Conservation (phyloP, 257 asterid species). For the Agastache rugosa region DNA sequence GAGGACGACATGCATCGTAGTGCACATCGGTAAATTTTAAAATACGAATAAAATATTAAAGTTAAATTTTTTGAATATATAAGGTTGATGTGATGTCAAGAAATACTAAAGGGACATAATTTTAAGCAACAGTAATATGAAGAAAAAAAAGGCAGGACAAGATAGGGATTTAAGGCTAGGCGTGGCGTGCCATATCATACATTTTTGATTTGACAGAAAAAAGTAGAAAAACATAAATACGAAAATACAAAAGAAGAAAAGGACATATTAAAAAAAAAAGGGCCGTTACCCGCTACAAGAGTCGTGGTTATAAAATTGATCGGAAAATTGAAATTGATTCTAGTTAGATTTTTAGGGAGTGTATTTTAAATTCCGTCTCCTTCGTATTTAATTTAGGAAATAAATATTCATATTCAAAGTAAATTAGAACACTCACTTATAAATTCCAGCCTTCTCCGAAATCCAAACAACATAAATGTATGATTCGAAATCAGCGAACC, state of each 20-base stretch:
- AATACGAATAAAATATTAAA: background rate
- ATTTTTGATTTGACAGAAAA: conserved; percentile 21
- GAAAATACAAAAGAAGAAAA: background rate
- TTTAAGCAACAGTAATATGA: background rate
- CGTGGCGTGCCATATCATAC: conserved; percentile 16
- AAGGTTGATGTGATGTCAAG: background rate
- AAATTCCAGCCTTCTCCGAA: too few species aligned
- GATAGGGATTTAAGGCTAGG: conserved; percentile 24
- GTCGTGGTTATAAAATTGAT: background rate
- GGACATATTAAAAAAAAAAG: background rate
- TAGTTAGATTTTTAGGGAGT: too few species aligned
- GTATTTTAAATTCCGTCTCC: too few species aligned
- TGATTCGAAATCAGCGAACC: too few species aligned
- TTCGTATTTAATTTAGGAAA: too few species aligned
- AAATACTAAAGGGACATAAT: background rate
- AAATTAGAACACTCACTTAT: too few species aligned
- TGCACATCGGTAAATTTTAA: background rate
- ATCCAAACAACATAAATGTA: too few species aligned
- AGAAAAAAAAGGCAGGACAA: background rate
- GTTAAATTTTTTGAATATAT: background rate
- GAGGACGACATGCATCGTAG: background rate
- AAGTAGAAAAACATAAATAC: background rate
- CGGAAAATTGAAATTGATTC: too few species aligned
- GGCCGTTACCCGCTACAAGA: too few species aligned
- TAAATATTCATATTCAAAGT: too few species aligned